Evolutionary conservation across 2,329 filamentous ascomycete genomes (phyloP), one percentile per base, ranked within the genome.

Genomic region (Cyanodermella asteris): DNA sequence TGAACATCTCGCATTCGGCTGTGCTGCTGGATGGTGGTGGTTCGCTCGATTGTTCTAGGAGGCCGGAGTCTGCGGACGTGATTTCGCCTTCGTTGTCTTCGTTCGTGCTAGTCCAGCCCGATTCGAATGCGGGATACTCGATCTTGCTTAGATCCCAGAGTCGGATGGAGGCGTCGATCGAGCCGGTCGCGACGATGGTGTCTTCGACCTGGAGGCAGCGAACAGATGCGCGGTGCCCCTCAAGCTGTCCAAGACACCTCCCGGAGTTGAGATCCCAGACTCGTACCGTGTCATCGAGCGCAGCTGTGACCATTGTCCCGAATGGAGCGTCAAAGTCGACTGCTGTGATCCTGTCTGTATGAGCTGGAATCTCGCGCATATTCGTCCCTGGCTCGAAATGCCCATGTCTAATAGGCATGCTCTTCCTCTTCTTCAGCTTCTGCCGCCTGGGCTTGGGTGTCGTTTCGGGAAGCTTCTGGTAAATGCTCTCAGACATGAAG

Each of bases 401-500:
- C 49, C 94, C 87, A 50, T 97, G 87, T 28, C 94, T 56, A 28
- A 94, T 76, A 6, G 84, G 81, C 74, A 91, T 91, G 0, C 82
- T 90, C 47, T 76, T 80, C 32, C 73, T 64, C 28, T 72, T 61
- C 32, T 63, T 47, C 27, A 46, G 45, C 32, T 47, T 50, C 26
- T 53, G 49, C 33, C 56, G 56, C 34, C 59, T 51, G 13, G 57
- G 55, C 34, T 57, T 62, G 6, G 62, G 56, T n/a, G 55, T 51
- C n/a, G n/a, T n/a, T n/a, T n/a, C n/a, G 0, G 82, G 78, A 6
- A 97, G 55, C 49, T 93, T 93, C 37, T 90, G 76, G 46, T 94
- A 97, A 37, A 97, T 78, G 8, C 82, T 93, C 47, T 93, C 80
- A 3, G 87, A 93, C 87, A 94, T 94, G 55, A 94, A 97, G 1